Evolutionary conservation across 768 basidiomycete species (phyloP), one percentile per base, ranked within the genome.

Genomic region (Boletus rubescentipes): DNA sequence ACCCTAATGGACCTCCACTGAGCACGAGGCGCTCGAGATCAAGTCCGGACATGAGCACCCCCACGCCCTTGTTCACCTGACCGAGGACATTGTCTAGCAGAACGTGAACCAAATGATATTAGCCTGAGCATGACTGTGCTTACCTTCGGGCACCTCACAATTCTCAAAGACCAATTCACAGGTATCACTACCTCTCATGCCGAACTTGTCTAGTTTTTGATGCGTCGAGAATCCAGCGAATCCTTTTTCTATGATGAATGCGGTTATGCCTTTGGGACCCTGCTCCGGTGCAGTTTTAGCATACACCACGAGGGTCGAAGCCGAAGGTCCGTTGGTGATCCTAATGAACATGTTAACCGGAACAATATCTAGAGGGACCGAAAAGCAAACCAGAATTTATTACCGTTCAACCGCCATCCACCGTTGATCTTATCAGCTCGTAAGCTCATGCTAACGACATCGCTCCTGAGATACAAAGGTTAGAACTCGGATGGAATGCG

Each of bases 101-200:
- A 36, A 23, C 14, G 15, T 49, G 36, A 23, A n/a, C 30, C 14
- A 55, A 56, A 45, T 18, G 21, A 32, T 34, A 21, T 37, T 14
- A 31, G 23, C 7, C 20, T 4, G 16, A 47, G 8, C 23, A 29
- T 16, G 15, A 44, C 20, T n/a, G 20, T 47, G 55, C 76, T 45
- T 50, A 93, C 93, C 90, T 66, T 90, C 85, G 1, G 95, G 93
- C 4, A 98, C 89, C 61, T 87, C 81, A 61, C 93, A 95, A 61
- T 92, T 80, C 60, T 96, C 91, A 54, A 98, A 97, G 18, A 95
- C 85, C 21, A 97, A 74, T 67, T 98, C 95, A 59, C 92, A 93
- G 3, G 95, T 98, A 62, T 97, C 93, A 55, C 90, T 92, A 36
- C 95, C 95, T 61, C 95, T 77, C 95, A 98, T 98, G 1, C 95